Conservation (phyloP, 352 stramenopile species). For the Pythium vanterpoolii region DNA sequence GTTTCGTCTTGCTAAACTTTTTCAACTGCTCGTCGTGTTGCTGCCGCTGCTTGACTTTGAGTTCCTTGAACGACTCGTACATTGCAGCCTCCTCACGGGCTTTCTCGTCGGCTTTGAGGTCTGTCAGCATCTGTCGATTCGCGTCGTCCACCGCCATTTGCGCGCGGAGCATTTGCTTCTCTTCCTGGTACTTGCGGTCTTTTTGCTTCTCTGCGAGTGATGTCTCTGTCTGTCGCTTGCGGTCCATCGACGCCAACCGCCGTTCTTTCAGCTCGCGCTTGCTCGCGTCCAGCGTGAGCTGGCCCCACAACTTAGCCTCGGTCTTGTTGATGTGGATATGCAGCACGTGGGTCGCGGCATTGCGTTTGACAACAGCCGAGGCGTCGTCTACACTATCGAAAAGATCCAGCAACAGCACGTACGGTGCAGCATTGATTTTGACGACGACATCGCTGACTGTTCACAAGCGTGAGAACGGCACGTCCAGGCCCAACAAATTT, state of each 20-base stretch:
- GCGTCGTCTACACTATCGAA: slow-evolving; percentile 51
- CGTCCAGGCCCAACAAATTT: neutral
- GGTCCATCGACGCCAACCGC: slow-evolving; percentile 56
- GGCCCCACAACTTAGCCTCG: slow-evolving; percentile 34
- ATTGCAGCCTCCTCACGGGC: slow-evolving; percentile 67
- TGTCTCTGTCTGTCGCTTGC: slow-evolving; percentile 42
- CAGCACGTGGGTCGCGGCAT: slow-evolving; percentile 35
- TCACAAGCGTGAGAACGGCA: neutral
- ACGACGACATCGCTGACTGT: slow-evolving; percentile 73
- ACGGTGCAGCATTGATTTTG: slow-evolving; percentile 77
- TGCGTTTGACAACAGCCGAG: slow-evolving; percentile 44
- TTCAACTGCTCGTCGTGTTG: neutral
- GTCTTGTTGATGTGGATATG: slow-evolving; percentile 51
- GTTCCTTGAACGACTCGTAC: slow-evolving; percentile 67
- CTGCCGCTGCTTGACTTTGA: slow-evolving; percentile 30
- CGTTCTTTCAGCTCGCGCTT: slow-evolving; percentile 42
- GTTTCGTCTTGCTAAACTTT: neutral
- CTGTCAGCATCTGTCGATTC: slow-evolving; percentile 65
- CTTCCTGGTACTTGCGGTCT: slow-evolving; percentile 53
- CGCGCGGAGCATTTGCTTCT: slow-evolving; percentile 70
- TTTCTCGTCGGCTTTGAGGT: slow-evolving; percentile 79
- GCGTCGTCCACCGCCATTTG: slow-evolving; percentile 80
- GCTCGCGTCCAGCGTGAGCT: slow-evolving; percentile 33
- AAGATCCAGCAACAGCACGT: slow-evolving; percentile 74
- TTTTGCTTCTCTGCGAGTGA: slow-evolving; percentile 43